These are phyloP conservation scores for Neurospora hispaniola DNA, from an alignment of 495 filamentous ascomycete species.

Conservation along the genomic window DNA sequence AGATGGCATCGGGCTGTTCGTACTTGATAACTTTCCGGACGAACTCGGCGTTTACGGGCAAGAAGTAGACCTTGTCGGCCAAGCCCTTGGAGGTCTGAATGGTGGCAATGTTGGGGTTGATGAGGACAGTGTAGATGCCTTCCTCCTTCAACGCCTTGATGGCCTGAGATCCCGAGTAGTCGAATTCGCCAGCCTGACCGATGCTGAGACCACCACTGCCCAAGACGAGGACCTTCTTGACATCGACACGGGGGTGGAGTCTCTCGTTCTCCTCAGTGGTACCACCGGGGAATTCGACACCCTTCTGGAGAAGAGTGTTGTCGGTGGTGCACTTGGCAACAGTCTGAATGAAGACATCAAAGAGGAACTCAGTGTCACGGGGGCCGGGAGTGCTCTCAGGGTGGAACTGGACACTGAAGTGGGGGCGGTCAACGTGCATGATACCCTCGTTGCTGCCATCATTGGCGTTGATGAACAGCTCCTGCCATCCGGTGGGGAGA, in stretches of 20 bases:
- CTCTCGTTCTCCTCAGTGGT: slow-evolving; percentile 62
- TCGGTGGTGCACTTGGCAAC: slow-evolving; percentile 56
- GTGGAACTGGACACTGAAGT: slow-evolving; percentile 98
- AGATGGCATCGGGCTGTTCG: slow-evolving; percentile 89
- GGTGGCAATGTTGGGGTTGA: slow-evolving; percentile 98
- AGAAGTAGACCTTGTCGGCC: slow-evolving; percentile 95
- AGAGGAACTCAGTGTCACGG: slow-evolving; percentile 91
- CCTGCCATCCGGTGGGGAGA: slow-evolving; percentile 71
- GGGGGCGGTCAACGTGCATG: slow-evolving; percentile 70
- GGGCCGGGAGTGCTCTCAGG: slow-evolving; percentile 94
- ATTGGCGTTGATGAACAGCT: slow-evolving; percentile 95
- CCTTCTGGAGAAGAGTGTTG: slow-evolving; percentile 48
- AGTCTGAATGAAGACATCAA: slow-evolving; percentile 89
- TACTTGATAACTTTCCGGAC: slow-evolving; percentile 92
- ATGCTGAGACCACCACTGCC: slow-evolving; percentile 92
- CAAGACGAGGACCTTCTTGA: slow-evolving; percentile 90
- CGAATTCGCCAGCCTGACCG: slow-evolving; percentile 94
- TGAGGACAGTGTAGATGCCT: slow-evolving; percentile 83
- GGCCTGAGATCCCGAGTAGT: slow-evolving; percentile 92
- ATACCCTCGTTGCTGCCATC: slow-evolving; percentile 98
- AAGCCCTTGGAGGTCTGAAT: slow-evolving; percentile 98
- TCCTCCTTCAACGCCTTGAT: slow-evolving; percentile 97
- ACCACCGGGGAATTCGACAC: slow-evolving; percentile 80
- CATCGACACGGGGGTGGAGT: slow-evolving; percentile 63
- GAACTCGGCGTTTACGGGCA: slow-evolving; percentile 93